phyloP scores from a whole-genome alignment of 1,139 yeast genomes.

The Suhomyces atakaporum region DNA sequence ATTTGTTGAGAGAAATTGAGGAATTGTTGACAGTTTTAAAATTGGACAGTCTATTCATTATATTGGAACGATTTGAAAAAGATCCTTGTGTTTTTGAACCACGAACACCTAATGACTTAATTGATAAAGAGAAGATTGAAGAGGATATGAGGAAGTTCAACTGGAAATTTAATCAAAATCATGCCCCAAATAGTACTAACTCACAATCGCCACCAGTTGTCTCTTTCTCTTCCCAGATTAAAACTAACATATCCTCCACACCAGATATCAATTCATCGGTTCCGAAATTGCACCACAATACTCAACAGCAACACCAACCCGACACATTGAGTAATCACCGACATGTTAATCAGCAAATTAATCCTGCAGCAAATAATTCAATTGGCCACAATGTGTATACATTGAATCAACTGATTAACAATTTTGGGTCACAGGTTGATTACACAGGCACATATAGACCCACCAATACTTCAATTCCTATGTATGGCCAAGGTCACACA shows the following conservation, averaged over 20 bases:
- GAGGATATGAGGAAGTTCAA: neutral
- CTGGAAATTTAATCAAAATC: too few relatives aligned
- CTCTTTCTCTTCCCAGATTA: too few relatives aligned
- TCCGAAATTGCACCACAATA: neutral
- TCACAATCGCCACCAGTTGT: too few relatives aligned
- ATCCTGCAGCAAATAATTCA: neutral
- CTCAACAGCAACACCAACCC: neutral
- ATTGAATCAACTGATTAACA: neutral
- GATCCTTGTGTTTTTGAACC: neutral
- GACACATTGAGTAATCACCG: neutral
- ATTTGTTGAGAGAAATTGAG: conserved; percentile 18
- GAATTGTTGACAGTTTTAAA: conserved; percentile 9
- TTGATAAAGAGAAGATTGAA: neutral
- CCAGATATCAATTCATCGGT: too few relatives aligned
- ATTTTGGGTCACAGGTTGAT: neutral
- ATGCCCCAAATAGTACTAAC: too few relatives aligned
- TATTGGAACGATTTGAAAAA: conserved; percentile 5
- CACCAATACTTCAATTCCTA: neutral
- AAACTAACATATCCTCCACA: too few relatives aligned
- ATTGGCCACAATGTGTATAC: neutral
- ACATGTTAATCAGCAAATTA: neutral
- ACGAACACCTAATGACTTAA: neutral
- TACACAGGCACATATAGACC: neutral
- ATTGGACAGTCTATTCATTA: conserved; percentile 3
- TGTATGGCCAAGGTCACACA: neutral